Evolutionary conservation across 73 alveolate species (phyloP).

Genomic region (Breviolum minutum): DNA sequence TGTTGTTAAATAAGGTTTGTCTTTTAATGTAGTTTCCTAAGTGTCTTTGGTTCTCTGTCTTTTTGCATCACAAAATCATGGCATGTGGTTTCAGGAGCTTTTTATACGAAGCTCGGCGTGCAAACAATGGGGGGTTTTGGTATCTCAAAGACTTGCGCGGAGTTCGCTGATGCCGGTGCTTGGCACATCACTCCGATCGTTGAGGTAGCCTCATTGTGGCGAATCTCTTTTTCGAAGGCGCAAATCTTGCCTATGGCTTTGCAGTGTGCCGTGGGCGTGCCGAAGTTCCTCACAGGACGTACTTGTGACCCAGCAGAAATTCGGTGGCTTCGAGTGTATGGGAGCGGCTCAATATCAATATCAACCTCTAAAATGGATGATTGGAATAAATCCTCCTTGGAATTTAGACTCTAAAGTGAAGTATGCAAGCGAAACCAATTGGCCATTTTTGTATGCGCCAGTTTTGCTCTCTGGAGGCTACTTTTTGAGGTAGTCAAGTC

Average conservation of each 20-base stretch:
- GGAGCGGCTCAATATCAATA: background rate
- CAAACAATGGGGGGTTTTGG: too few relatives aligned
- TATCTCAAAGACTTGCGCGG: background rate
- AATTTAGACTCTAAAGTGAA: background rate
- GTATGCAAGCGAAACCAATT: background rate
- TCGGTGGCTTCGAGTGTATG: background rate
- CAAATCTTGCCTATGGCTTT: conserved; percentile 15
- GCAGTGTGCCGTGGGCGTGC: conserved; percentile 4
- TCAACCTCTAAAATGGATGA: background rate
- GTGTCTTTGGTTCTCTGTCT: too few relatives aligned
- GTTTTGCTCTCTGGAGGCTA: too few relatives aligned
- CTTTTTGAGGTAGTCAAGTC: too few relatives aligned
- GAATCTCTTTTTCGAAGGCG: conserved; percentile 63
- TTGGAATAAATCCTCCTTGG: background rate
- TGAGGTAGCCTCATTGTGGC: conserved; percentile 70
- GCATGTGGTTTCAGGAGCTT: background rate
- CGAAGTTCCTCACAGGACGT: conserved; percentile 41
- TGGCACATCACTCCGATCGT: too few relatives aligned
- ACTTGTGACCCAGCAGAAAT: background rate
- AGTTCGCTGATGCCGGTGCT: too few relatives aligned
- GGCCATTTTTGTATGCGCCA: too few relatives aligned
- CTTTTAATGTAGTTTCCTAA: too few relatives aligned
- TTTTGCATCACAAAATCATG: background rate
- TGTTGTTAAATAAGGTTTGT: too few relatives aligned
- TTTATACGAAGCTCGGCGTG: conserved; percentile 2